These are phyloP conservation scores for Solanum peruvianum DNA, from an alignment of 257 asterid species.

Conservation along the genomic window DNA sequence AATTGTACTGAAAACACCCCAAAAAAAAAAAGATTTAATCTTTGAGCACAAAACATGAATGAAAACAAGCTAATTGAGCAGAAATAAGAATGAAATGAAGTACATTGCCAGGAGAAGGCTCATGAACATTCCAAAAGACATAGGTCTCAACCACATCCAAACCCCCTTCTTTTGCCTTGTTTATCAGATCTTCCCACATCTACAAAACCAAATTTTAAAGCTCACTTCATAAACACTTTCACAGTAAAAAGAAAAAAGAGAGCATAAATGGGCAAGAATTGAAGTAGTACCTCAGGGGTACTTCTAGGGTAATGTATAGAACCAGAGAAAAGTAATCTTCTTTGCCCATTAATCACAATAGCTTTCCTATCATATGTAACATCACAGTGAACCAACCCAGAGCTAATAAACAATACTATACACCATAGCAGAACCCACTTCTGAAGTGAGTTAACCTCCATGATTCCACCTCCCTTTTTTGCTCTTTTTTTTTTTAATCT, in stretches of 20 bases:
- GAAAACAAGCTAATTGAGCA: background rate
- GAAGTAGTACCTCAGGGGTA: slow-evolving; percentile 11
- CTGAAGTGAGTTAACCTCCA: background rate
- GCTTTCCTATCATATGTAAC: slow-evolving; percentile 13
- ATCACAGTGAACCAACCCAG: background rate
- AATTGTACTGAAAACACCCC: slow-evolving; percentile 4
- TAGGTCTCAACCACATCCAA: slow-evolving; percentile 20
- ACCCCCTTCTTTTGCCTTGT: slow-evolving; percentile 18
- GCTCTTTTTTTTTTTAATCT: background rate
- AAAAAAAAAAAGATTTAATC: background rate
- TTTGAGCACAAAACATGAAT: background rate
- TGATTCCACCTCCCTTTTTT: background rate
- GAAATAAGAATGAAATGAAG: background rate
- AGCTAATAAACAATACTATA: background rate
- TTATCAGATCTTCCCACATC: slow-evolving; percentile 24
- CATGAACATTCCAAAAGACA: slow-evolving; percentile 20
- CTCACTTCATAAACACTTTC: background rate
- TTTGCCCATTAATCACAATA: slow-evolving; percentile 12
- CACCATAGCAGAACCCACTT: background rate
- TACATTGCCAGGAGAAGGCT: slow-evolving; percentile 23
- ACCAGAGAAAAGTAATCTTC: slow-evolving; percentile 17
- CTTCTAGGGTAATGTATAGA: slow-evolving; percentile 21
- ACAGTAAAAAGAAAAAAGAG: background rate
- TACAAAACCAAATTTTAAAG: background rate
- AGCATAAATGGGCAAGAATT: background rate